phyloP scores from a whole-genome alignment of 2,329 filamentous ascomycete genomes.

The Ramularia collo-cygni region DNA sequence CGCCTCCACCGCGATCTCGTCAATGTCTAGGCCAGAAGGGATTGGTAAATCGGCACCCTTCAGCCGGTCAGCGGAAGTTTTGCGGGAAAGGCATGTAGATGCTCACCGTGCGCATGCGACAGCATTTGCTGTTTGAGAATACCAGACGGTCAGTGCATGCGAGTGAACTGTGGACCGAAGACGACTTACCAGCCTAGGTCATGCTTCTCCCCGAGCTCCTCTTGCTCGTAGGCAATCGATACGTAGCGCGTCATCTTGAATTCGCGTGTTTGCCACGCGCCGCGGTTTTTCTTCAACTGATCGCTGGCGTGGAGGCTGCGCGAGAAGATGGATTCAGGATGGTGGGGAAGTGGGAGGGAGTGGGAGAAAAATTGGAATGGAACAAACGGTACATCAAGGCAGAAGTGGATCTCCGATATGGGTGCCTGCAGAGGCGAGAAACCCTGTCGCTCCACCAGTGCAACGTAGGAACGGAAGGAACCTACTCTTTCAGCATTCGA shows the following conservation, averaged over 20 bases:
- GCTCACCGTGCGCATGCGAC: no score
- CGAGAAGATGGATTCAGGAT: no score
- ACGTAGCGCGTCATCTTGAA: slow-evolving; percentile 13
- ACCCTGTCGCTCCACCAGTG: neutral
- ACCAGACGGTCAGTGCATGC: no score
- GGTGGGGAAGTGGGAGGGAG: no score
- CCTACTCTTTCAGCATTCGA: no score
- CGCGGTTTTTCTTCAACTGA: neutral
- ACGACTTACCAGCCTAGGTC: slow-evolving; percentile 19
- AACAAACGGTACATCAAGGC: no score
- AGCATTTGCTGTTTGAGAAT: no score
- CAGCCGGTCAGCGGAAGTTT: no score
- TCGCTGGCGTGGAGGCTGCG: no score
- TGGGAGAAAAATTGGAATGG: no score
- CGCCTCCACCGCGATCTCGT: slow-evolving; percentile 21
- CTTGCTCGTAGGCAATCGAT: slow-evolving; percentile 18
- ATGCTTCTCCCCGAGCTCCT: slow-evolving; percentile 15
- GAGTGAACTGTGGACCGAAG: slow-evolving; percentile 9
- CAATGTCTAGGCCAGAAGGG: slow-evolving; percentile 9
- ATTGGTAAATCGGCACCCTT: slow-evolving; percentile 16
- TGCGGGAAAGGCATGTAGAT: no score
- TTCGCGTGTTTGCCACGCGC: neutral
- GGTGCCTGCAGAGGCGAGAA: slow-evolving; percentile 1
- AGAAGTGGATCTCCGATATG: neutral
- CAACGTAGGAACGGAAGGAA: no score